These are phyloP conservation scores for Nakaseomyces nivariensis DNA, from an alignment of 1,139 yeast genomes.

Conservation along the genomic window DNA sequence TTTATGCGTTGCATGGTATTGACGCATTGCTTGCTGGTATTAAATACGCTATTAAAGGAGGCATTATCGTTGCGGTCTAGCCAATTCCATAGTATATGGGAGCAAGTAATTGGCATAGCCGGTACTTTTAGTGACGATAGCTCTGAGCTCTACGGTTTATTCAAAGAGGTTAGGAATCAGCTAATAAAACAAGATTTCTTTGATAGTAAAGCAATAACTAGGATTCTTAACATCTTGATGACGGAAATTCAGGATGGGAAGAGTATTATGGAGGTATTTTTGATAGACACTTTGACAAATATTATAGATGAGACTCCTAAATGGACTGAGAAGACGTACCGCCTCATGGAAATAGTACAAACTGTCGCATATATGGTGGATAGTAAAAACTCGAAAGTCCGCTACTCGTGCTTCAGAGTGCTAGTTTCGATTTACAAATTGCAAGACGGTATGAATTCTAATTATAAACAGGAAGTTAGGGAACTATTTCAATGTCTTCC, in stretches of 20 bases:
- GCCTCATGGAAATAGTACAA: conserved; percentile 12
- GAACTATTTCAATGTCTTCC: conserved; percentile 1
- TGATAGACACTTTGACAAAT: conserved; percentile 14
- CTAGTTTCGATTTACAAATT: conserved; percentile 4
- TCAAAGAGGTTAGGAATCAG: conserved; percentile 19
- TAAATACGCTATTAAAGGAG: conserved; percentile 9
- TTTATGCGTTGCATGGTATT: conserved; percentile 21
- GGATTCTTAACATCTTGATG: conserved; percentile 13
- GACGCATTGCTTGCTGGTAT: conserved; percentile 15
- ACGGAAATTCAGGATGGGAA: conserved; percentile 9
- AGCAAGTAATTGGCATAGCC: conserved; percentile 11
- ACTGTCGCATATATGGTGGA: conserved; percentile 10
- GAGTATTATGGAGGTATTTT: conserved; percentile 11
- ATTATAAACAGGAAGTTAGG: background rate
- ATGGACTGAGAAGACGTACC: background rate
- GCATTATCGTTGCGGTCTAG: conserved; percentile 7
- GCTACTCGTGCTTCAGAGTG: conserved; percentile 14
- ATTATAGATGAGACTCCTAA: conserved; percentile 2
- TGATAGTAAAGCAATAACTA: conserved; percentile 12
- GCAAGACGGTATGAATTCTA: conserved; percentile 2
- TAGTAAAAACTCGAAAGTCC: conserved; percentile 14
- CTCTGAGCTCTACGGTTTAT: conserved; percentile 18
- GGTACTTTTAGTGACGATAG: conserved; percentile 17
- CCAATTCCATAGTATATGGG: conserved; percentile 15
- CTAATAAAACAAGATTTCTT: conserved; percentile 12